Evolutionary conservation across 2,329 filamentous ascomycete genomes (phyloP), one percentile per base, ranked within the genome.

Genomic region (Truncatella angustata): DNA sequence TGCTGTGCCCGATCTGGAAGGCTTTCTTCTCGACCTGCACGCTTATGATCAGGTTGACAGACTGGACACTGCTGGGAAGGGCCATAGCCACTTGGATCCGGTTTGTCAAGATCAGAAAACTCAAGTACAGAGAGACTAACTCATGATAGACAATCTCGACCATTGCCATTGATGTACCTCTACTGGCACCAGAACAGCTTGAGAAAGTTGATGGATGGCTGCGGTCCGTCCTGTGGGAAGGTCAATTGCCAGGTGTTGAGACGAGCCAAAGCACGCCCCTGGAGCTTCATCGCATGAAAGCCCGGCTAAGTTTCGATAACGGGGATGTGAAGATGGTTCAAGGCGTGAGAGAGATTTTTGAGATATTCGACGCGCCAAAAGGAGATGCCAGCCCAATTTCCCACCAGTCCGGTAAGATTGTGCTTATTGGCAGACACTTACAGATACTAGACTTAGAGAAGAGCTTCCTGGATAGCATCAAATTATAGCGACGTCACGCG

Each of bases 311-410:
- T 0, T 74, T 93, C 16, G 64, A 73, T 0, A 77, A 86, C 50
- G 90, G 90, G 1, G 73, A 76, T 0, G 73, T 84, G 39, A 89
- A 90, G 66, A 83, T 97, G 57, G 78, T 97, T 6, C 94, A 99
- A 68, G 94, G 92, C 2, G 94, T 99, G 1, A 77, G 93, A 49
- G 93, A 97, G 61, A 81, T 97, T 14, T 99, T 97, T 68, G 94
- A 99, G 63, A 88, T 97, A 21, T 82, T 90, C 21, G 91, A 96
- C 58, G 74, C 67, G 9, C 67, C 64, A 49, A 58, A 54, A 50
- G 55, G 53, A 21, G 56, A 43, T 18, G 34, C 49, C 4, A 24
- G 47, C 12, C 55, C 65, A 42, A 54, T 54, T 14, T 59, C 62
- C 21, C 28, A 45, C 10, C 58, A 59, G 23, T 58, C 67, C 34